Evolutionary conservation across 2,329 filamentous ascomycete genomes (phyloP).

Genomic region (Aphanocladium album): DNA sequence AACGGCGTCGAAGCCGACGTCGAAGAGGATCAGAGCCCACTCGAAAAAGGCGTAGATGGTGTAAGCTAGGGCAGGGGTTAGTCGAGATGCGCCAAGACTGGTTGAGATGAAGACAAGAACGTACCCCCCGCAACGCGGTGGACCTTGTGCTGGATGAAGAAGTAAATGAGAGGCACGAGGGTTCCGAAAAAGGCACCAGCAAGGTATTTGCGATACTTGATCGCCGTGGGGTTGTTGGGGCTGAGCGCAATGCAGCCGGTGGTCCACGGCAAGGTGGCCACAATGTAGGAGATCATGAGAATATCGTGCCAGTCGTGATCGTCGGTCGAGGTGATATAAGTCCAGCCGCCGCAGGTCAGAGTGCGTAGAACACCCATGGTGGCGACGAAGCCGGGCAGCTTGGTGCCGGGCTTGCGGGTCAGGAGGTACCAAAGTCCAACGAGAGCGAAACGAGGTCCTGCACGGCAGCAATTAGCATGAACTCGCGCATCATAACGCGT

Average conservation of each 20-base stretch:
- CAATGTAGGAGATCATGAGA: constrained; percentile 97
- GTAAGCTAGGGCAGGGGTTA: constrained; percentile 60
- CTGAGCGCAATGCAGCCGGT: constrained; percentile 83
- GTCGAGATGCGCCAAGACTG: not conserved
- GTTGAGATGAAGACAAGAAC: constrained; percentile 25
- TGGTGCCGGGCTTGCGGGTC: constrained; percentile 68
- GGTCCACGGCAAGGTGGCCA: constrained; percentile 94
- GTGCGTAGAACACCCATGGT: constrained; percentile 80
- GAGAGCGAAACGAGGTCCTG: constrained; percentile 84
- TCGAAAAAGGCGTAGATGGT: constrained; percentile 98
- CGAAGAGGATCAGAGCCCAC: constrained; percentile 90
- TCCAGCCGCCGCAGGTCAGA: constrained; percentile 94
- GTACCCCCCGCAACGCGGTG: constrained; percentile 88
- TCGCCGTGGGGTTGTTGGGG: constrained; percentile 72
- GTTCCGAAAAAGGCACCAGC: constrained; percentile 84
- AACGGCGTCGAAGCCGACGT: constrained; percentile 93
- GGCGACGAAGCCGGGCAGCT: constrained; percentile 76
- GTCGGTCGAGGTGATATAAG: constrained; percentile 96
- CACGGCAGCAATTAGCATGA: not conserved
- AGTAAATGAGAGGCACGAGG: constrained; percentile 86
- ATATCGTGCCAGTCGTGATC: constrained; percentile 99
- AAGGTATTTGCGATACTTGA: constrained; percentile 85
- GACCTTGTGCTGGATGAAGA: constrained; percentile 98
- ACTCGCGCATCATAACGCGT: not conserved
- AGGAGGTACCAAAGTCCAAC: constrained; percentile 90